Conservation (phyloP, 352 stramenopile genomes). For the Globisporangium apiculatum region DNA sequence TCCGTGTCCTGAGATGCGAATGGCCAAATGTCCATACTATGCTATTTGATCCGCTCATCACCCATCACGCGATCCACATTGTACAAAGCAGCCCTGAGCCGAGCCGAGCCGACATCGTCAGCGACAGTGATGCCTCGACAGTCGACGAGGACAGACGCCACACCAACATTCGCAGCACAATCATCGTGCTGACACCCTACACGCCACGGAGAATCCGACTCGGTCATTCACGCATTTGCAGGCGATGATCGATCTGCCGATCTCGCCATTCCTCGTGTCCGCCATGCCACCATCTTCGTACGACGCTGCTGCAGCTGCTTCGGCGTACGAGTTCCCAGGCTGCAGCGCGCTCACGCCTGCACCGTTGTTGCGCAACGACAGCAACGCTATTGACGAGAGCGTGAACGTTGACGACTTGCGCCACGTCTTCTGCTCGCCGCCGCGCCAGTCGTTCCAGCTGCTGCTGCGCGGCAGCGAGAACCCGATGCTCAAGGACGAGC, state of each 20-base stretch:
- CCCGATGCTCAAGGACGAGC: constrained; percentile 8
- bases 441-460: constrained; percentile 8
- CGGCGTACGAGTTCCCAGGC: neutral
- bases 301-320: neutral
- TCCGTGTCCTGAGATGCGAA: too few relatives aligned
- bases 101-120: too few relatives aligned
- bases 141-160: too few relatives aligned
- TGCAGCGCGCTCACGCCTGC: neutral
- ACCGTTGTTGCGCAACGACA: neutral
- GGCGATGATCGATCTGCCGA: constrained; percentile 3
- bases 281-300: neutral
- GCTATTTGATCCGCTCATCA: too few relatives aligned
- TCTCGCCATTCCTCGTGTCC: constrained; percentile 5
- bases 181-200: neutral
- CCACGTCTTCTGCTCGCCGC: constrained; percentile 8
- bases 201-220: neutral
- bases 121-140: too few relatives aligned
- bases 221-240: neutral
- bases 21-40: too few relatives aligned
- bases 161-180: neutral
- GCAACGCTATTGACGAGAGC: neutral
- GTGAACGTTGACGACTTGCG: neutral
- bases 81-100: too few relatives aligned
- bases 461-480: constrained; percentile 5
- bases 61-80: too few relatives aligned